phyloP scores from a whole-genome alignment of 2,329 filamentous ascomycete species.

The Sclerotinia spermophila region DNA sequence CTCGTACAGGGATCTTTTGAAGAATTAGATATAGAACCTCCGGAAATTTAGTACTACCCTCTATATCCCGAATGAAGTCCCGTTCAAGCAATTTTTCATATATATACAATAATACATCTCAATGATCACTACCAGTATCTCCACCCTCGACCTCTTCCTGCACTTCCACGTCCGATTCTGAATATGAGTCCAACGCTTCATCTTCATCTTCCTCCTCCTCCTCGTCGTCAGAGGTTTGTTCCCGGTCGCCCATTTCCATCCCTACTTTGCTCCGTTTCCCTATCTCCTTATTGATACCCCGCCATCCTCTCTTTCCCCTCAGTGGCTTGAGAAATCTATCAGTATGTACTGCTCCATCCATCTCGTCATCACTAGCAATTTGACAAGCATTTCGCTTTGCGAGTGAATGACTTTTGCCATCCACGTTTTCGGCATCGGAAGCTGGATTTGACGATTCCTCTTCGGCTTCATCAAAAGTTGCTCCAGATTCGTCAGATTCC shows the following conservation, averaged over 20 bases:
- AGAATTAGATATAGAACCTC: not conserved
- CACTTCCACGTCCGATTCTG: not conserved
- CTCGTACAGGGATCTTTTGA: not conserved
- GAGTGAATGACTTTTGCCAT: not conserved
- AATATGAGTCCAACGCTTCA: not conserved
- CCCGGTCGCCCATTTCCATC: not conserved
- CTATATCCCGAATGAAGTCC: not conserved
- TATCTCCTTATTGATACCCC: slow-evolving; percentile 20
- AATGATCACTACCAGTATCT: not conserved
- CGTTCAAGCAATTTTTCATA: not conserved
- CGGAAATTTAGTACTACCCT: not conserved
- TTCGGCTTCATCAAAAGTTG: not conserved
- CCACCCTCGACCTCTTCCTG: not conserved
- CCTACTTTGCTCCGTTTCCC: slow-evolving; percentile 37
- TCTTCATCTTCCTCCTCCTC: not conserved
- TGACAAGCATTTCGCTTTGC: slow-evolving; percentile 41
- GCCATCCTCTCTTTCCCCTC: slow-evolving; percentile 18
- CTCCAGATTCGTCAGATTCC: not conserved
- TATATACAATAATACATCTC: not conserved
- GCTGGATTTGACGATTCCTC: not conserved
- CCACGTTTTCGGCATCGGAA: not conserved
- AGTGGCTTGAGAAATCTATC: slow-evolving; percentile 64
- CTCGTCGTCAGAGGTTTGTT: not conserved
- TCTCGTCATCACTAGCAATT: slow-evolving; percentile 41
- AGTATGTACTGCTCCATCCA: slow-evolving; percentile 60